Percentiles rank a stretch among this genome's conserved stretches.
Evolutionary conservation across 306 rosid species (phyloP).

Genomic region (Canavalia ensiformis): DNA sequence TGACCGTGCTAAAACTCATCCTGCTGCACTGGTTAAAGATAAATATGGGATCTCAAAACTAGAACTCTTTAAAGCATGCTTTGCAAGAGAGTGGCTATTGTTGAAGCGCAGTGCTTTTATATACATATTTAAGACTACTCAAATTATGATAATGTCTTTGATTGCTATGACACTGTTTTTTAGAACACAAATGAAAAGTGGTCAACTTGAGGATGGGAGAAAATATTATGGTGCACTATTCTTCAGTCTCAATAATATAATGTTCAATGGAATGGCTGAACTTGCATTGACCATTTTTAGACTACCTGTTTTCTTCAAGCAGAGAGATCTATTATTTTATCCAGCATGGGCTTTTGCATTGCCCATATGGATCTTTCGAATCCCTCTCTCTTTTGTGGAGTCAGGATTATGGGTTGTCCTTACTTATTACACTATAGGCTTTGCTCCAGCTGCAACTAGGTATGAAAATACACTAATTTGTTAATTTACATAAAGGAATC

Average conservation of each 20-base stretch:
- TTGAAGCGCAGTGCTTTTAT: conserved; percentile 69
- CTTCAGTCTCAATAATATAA: conserved; percentile 70
- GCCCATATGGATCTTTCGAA: conserved; percentile 75
- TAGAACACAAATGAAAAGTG: conserved; percentile 71
- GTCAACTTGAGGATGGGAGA: conserved; percentile 67
- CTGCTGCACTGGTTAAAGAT: conserved; percentile 67
- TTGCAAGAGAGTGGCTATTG: conserved; percentile 81
- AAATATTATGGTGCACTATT: conserved; percentile 73
- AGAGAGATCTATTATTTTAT: conserved; percentile 68
- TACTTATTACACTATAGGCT: conserved; percentile 81
- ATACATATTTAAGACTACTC: conserved; percentile 76
- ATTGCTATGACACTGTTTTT: conserved; percentile 75
- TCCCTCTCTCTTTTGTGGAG: conserved; percentile 78
- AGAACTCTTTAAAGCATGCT: conserved; percentile 78
- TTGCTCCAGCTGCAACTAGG: conserved; percentile 88
- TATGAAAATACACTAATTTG: conserved; percentile 34
- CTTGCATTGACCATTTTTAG: conserved; percentile 67
- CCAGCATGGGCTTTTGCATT: conserved; percentile 86
- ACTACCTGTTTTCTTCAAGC: conserved; percentile 83
- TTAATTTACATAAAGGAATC: conserved; percentile 7
- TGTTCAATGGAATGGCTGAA: conserved; percentile 90
- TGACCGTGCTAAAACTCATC: conserved; percentile 59
- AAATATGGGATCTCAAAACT: conserved; percentile 71
- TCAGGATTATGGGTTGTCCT: conserved; percentile 76
- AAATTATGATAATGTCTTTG: conserved; percentile 68